Evolutionary conservation across 2,329 filamentous ascomycete genomes (phyloP).

Genomic region (Coccinonectria pachysandricola): DNA sequence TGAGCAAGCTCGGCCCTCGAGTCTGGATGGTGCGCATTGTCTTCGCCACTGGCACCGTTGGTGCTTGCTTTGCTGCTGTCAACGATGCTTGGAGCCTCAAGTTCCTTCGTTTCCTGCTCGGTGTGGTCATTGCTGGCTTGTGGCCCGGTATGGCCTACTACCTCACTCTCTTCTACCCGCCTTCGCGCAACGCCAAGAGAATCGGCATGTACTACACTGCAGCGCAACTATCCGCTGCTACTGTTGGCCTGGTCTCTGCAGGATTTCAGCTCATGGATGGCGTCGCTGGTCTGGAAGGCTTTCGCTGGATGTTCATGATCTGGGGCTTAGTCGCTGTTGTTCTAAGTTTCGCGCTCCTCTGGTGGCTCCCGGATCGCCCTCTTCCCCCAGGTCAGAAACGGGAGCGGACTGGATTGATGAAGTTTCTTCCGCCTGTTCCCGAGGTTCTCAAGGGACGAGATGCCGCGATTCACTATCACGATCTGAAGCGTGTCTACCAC

Average conservation of each 20-base stretch:
- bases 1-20: conserved; percentile 75
- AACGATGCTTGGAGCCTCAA: conserved; percentile 77
- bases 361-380: conserved; percentile 86
- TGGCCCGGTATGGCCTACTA: conserved; percentile 96
- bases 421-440: conserved; percentile 56
- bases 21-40: conserved; percentile 92
- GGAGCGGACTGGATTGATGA: conserved; percentile 39
- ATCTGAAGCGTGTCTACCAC: conserved; percentile 73
- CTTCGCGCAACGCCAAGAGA: conserved; percentile 73
- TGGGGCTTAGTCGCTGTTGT: conserved; percentile 69
- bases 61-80: conserved; percentile 73
- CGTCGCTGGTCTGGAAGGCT: conserved; percentile 62
- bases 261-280: conserved; percentile 91
- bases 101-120: conserved; percentile 75
- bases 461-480: conserved; percentile 71
- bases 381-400: conserved; percentile 57
- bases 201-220: conserved; percentile 88
- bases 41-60: conserved; percentile 75
- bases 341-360: conserved; percentile 63
- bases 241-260: conserved; percentile 80
- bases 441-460: conserved; percentile 70
- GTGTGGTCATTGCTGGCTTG: conserved; percentile 83
- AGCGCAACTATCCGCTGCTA: conserved; percentile 77
- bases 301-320: conserved; percentile 87
- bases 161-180: conserved; percentile 83